Evolutionary conservation across 352 stramenopile genomes (phyloP).

Genomic region (Phytopythium montanum): DNA sequence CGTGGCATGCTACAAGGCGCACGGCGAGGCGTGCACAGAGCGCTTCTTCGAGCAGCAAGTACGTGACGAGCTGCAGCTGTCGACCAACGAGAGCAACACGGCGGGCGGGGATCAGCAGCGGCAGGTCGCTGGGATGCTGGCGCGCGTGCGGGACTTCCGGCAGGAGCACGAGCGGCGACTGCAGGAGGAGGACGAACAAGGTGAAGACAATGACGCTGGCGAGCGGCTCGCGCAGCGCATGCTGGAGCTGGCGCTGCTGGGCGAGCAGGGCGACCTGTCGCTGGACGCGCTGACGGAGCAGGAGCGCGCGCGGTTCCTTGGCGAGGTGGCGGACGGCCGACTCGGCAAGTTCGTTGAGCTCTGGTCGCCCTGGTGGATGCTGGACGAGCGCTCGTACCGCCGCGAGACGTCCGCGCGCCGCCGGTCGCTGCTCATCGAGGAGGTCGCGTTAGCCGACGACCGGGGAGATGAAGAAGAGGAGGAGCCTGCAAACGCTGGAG

Average conservation of each 20-base stretch:
- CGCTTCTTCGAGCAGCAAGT: slow-evolving; percentile 77
- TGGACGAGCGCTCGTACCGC: slow-evolving; percentile 40
- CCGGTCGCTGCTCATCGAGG: slow-evolving; percentile 44
- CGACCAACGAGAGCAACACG: slow-evolving; percentile 17
- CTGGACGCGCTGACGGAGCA: slow-evolving; percentile 55
- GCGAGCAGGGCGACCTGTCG: slow-evolving; percentile 39
- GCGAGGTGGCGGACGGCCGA: slow-evolving; percentile 55
- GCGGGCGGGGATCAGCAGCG: slow-evolving; percentile 22
- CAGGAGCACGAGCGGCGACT: slow-evolving; percentile 25
- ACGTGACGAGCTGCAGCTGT: slow-evolving; percentile 42
- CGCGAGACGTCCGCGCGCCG: slow-evolving; percentile 39
- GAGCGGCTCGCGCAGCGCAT: slow-evolving; percentile 28
- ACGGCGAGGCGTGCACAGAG: slow-evolving; percentile 72
- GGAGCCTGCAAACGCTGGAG: slow-evolving; percentile 2
- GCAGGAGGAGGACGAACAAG: slow-evolving; percentile 12
- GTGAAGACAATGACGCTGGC: slow-evolving; percentile 23
- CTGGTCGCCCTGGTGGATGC: slow-evolving; percentile 75
- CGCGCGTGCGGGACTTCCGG: slow-evolving; percentile 56
- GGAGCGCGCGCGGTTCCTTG: slow-evolving; percentile 58
- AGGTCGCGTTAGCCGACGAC: slow-evolving; percentile 18
- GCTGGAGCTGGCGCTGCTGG: slow-evolving; percentile 43
- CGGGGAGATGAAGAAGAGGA: slow-evolving; percentile 10
- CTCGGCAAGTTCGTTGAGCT: slow-evolving; percentile 60
- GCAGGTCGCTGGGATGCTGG: slow-evolving; percentile 39
- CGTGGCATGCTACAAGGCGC: slow-evolving; percentile 68